Conservation (phyloP, 805 yeast genomes). For the Cyberlindnera mississippiensis region DNA sequence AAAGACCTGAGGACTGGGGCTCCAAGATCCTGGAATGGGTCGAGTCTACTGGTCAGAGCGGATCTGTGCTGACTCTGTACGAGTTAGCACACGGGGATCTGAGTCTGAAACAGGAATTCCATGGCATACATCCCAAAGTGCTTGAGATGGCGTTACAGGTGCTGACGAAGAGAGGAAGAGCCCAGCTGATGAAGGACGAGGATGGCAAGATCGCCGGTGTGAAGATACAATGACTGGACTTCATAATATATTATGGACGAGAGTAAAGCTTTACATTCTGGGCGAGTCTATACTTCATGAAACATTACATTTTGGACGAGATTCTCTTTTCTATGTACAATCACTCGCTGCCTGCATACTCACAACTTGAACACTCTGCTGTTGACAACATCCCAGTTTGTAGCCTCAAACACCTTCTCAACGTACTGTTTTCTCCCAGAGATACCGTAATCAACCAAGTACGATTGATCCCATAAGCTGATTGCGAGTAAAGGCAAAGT, state of each 20-base stretch:
- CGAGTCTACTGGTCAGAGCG: slow-evolving; percentile 75
- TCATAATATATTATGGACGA: not conserved
- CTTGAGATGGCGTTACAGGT: slow-evolving; percentile 52
- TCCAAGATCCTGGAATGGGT: slow-evolving; percentile 60
- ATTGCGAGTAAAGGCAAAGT: slow-evolving; percentile 72
- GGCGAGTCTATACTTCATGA: slow-evolving; percentile 1
- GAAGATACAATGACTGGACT: slow-evolving; percentile 46
- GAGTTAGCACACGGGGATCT: slow-evolving; percentile 70
- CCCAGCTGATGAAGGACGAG: slow-evolving; percentile 66
- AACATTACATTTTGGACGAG: not conserved
- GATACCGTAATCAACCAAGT: slow-evolving; percentile 78
- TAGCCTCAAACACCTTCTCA: slow-evolving; percentile 67
- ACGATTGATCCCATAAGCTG: slow-evolving; percentile 90
- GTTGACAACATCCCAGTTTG: slow-evolving; percentile 79
- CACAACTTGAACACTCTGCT: slow-evolving; percentile 32
- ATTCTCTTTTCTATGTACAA: no score
- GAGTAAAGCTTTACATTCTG: slow-evolving; percentile 3
- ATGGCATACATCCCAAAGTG: slow-evolving; percentile 54
- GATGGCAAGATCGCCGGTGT: slow-evolving; percentile 71
- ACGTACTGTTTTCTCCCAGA: slow-evolving; percentile 68
- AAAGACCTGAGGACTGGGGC: slow-evolving; percentile 66
- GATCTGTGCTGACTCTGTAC: slow-evolving; percentile 74
- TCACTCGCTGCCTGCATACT: no score
- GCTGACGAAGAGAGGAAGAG: slow-evolving; percentile 65
- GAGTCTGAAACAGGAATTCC: slow-evolving; percentile 52